Evolutionary conservation across 257 asterid species (phyloP), one percentile per base, ranked within the genome.

Genomic region (Solanum ahanhuiri): DNA sequence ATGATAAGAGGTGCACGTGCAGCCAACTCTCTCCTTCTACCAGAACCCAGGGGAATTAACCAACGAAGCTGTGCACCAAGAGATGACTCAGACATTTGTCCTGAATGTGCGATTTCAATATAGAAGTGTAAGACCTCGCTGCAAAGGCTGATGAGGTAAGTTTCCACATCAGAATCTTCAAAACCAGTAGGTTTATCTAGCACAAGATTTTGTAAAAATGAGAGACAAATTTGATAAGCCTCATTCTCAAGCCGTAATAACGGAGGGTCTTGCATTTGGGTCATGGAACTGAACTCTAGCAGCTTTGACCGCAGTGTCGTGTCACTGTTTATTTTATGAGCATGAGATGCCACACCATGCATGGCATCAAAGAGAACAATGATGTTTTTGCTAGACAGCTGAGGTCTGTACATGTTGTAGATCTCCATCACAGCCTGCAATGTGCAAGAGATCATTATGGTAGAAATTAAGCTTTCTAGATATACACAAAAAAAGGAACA

Each of bases 211-310:
- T 95, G 98, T 85, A 97, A 82, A 35, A 94, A 91, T 18, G 97
- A 89, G 89, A 97, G 98, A 92, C 98, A 95, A 30, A 93, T 94
- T 88, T 97, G 99, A 92, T 95, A 97, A 33, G 98, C 91, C 92
- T 97, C 99, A 12, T 95, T 97, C 92, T 97, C 99, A 5, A 95
- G 98, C 85, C 98, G 98, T 60, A 97, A 92, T 41, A 97, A 93
- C 25, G 99, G 99, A n/a, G 99, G 99, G 90, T 97, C 99, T 89
- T 97, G 99, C 99, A 97, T 92, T 89, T 97, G 99, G 35, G 96
- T 92, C 89, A 97, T 87, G 81, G 99, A 87, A 41, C 96, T 95
- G 25, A 97, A 91, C 87, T 93, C 98, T 86, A 89, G 99, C 30
- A 95, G 94, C 92, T 91, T 95, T 66, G 92, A 86, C 73, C 98